Base-by-base conservation (phyloP, 768 basidiomycete genomes). In the Chalciporus pseudorubinellus region DNA sequence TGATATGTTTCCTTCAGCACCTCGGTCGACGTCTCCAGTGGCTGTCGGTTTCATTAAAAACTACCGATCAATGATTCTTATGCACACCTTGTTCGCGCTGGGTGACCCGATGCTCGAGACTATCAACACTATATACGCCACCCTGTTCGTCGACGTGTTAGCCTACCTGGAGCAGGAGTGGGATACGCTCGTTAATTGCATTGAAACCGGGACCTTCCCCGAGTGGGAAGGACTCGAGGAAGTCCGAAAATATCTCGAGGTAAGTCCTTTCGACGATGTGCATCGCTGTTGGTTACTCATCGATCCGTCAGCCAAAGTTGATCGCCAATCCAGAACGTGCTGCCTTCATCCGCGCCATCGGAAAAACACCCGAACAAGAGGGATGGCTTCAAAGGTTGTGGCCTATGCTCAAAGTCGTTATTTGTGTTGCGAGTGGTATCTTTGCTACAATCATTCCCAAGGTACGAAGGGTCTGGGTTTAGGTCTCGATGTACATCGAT, bases 61-160 rank as follows among this genome's bases (percentile, higher is more conserved):
- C 26, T 60, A 64, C 29, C 40, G 52, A 13, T 55, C 59, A 7
- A 63, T 56, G 26, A 52, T 66, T 38, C 50, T 65, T 22, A 56
- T 51, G 51, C 60, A 65, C 16, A 19, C 41, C 38, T 21, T 62
- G n/a, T 64, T 65, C 33, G 60, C 58, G n/a, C 53, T 64, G 22
- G 52, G n/a, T n/a, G n/a, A n/a, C n/a, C n/a, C n/a, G n/a, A n/a
- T n/a, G 14, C 48, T 61, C 4, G 62, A 61, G 24, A 60, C 52
- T n/a, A 46, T 58, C 21, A 53, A 44, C 29, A 55, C 56, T 0
- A 21, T 63, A 3, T 65, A 55, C 40, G 50, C 46, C 9, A 60
- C 51, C 22, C 41, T 56, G 2, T 60, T 64, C 13, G 6, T 66
- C 1, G 64, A 66, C 24, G 56, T 65, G 52, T 46, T 55, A n/a